Evolutionary conservation across 2,329 filamentous ascomycete genomes (phyloP), one percentile per base, ranked within the genome.

Genomic region (Stachybotrys elegans): DNA sequence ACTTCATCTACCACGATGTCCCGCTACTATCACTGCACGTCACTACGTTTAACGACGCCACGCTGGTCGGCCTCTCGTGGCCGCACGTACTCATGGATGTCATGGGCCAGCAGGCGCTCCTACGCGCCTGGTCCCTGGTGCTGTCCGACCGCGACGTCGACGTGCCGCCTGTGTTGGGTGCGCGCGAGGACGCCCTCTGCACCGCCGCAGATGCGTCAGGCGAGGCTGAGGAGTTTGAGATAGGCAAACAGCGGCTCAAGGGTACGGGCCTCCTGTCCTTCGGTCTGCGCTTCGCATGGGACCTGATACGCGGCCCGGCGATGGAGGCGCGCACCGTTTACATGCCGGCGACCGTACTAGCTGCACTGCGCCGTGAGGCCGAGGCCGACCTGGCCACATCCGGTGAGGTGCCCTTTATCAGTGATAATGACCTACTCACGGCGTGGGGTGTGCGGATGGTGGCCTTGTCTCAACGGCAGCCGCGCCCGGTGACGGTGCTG

Each of bases 81-180:
- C 66, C 70, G 2, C 76, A 79, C 52, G 68, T 66, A 0, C 53
- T 76, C 6, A 67, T 69, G 45, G 75, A 78, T 47, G 69, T 61
- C 4, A 61, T 72, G 49, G 73, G 71, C 4, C 61, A 62, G 22
- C 51, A 57, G 3, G 64, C 58, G 1, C 56, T 79, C 7, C 48
- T 78, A 4, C 50, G 63, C 1, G 68, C 63, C 7, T 79, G 75
- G 75, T 65, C 61, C 0, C 55, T 65, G 1, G 64, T 73, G 0
- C 53, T 79, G 2, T 61, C 63, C 6, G 72, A 69, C 1, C 56
- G 61, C 4, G 68, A 71, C 21, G 52, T 56, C 11, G 61, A 74
- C 32, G 63, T 77, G 0, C 56, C 58, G 6, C 59, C 61, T 4
- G 45, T 72, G 3, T 48, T 57, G 1, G 62, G 62, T 8, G 55